These are phyloP conservation scores for Termitomyces sp. DNA, from an alignment of 768 basidiomycete species.

Conservation along the genomic window DNA sequence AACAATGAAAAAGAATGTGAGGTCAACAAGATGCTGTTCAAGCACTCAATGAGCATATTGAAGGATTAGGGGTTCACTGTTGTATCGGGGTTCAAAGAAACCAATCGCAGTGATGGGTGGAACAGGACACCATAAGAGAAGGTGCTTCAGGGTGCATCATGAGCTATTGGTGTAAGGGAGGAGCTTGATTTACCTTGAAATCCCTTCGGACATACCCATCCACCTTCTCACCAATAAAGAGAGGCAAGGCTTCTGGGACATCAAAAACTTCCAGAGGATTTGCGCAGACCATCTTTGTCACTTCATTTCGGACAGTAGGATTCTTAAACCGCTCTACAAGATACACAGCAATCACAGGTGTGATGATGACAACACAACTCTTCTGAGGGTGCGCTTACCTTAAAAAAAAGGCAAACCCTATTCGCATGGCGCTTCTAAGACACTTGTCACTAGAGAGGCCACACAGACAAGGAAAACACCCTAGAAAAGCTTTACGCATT, in stretches of 20 bases:
- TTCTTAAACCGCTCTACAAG: conserved; percentile 88
- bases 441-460: too few relatives aligned
- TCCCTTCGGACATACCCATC: conserved; percentile 60
- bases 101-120: conserved; percentile 80
- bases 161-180: not conserved
- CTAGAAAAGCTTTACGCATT: too few relatives aligned
- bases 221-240: conserved; percentile 73
- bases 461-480: too few relatives aligned
- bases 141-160: conserved; percentile 49
- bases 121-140: conserved; percentile 86
- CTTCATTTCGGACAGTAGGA: conserved; percentile 63
- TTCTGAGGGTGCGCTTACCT: too few relatives aligned
- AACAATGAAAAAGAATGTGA: conserved; percentile 98
- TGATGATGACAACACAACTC: too few relatives aligned
- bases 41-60: conserved; percentile 97
- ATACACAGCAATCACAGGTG: conserved; percentile 81
- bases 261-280: conserved; percentile 69
- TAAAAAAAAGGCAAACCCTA: too few relatives aligned
- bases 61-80: conserved; percentile 79
- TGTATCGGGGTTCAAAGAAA: conserved; percentile 83
- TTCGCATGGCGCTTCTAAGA: too few relatives aligned
- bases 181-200: conserved; percentile 56
- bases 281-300: conserved; percentile 70
- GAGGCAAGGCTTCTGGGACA: conserved; percentile 77
- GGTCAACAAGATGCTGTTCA: conserved; percentile 89